A percentile compares a stretch with the other conserved stretches of the same genome.
These are phyloP conservation scores for Trichodelitschia bisporula DNA, from an alignment of 495 filamentous ascomycete genomes.

Conservation along the genomic window DNA sequence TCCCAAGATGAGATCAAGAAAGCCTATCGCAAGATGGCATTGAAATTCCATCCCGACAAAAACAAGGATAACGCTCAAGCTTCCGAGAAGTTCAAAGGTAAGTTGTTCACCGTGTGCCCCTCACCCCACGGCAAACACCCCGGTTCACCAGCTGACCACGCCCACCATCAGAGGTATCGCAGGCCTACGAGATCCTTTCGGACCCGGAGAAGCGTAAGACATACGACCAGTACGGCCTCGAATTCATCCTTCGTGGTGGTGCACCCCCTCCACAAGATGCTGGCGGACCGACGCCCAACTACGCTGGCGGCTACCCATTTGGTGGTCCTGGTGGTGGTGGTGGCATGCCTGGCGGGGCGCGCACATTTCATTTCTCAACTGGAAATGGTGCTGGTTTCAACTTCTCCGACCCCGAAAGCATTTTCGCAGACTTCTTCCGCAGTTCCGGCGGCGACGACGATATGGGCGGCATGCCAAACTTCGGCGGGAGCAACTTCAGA, in stretches of 20 bases:
- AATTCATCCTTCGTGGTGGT: conserved; percentile 75
- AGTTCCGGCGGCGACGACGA: conserved; percentile 21
- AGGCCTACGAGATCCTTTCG: conserved; percentile 93
- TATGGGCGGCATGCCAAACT: conserved; percentile 18
- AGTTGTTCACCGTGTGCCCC: conserved; percentile 13
- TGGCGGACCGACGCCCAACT: no score
- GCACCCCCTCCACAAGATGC: conserved; percentile 35
- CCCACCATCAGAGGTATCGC: conserved; percentile 45
- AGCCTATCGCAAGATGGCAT: conserved; percentile 48
- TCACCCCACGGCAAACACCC: conserved; percentile 1
- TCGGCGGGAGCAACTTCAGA: conserved; percentile 15
- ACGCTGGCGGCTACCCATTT: conserved; percentile 15
- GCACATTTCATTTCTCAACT: conserved; percentile 56
- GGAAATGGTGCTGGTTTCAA: conserved; percentile 39
- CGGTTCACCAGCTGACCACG: not conserved
- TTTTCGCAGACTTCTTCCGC: conserved; percentile 62
- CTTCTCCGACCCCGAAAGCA: conserved; percentile 61
- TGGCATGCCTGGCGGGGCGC: conserved; percentile 20
- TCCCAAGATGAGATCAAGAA: conserved; percentile 93
- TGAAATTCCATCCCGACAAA: conserved; percentile 93
- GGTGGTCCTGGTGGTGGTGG: conserved; percentile 27
- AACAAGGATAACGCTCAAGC: conserved; percentile 75
- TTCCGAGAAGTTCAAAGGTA: conserved; percentile 63
- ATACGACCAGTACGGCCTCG: conserved; percentile 86
- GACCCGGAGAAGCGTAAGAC: conserved; percentile 93